These are phyloP conservation scores for Penicillium sp. DNA, from an alignment of 2,329 filamentous ascomycete species.

Conservation along the genomic window DNA sequence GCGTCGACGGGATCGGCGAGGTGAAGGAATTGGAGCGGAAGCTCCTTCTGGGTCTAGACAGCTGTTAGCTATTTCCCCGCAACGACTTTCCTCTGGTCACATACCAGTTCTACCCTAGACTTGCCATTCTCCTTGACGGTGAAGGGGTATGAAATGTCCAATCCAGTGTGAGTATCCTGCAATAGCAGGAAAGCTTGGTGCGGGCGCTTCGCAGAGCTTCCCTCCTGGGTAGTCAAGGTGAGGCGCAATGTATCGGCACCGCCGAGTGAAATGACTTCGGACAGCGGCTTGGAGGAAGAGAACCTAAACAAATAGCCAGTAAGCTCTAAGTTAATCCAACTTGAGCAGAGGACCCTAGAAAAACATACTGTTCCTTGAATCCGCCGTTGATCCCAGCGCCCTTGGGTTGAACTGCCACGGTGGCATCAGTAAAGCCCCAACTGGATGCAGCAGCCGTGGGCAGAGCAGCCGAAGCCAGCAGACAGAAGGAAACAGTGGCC, in stretches of 20 bases:
- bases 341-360: not conserved
- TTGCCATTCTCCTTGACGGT: constrained; percentile 83
- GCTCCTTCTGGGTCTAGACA: constrained; percentile 74
- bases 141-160: constrained; percentile 84
- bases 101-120: constrained; percentile 75
- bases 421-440: constrained; percentile 63
- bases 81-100: constrained; percentile 26
- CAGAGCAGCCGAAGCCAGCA: constrained; percentile 35
- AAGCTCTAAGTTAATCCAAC: constrained; percentile 4
- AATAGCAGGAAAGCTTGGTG: constrained; percentile 92
- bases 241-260: constrained; percentile 73
- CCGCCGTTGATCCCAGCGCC: constrained; percentile 52
- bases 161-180: constrained; percentile 65
- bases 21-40: constrained; percentile 75
- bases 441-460: constrained; percentile 47
- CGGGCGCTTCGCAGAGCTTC: constrained; percentile 71
- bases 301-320: constrained; percentile 47
- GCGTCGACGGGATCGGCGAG: constrained; percentile 66
- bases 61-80: constrained; percentile 9
- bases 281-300: constrained; percentile 55
- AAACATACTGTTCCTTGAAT: constrained; percentile 54
- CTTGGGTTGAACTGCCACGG: constrained; percentile 57
- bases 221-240: constrained; percentile 73
- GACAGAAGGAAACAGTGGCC: constrained; percentile 33
- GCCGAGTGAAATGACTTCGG: constrained; percentile 61